These are phyloP conservation scores for Cucurbita maxima DNA, from an alignment of 306 rosid species.

Conservation along the genomic window DNA sequence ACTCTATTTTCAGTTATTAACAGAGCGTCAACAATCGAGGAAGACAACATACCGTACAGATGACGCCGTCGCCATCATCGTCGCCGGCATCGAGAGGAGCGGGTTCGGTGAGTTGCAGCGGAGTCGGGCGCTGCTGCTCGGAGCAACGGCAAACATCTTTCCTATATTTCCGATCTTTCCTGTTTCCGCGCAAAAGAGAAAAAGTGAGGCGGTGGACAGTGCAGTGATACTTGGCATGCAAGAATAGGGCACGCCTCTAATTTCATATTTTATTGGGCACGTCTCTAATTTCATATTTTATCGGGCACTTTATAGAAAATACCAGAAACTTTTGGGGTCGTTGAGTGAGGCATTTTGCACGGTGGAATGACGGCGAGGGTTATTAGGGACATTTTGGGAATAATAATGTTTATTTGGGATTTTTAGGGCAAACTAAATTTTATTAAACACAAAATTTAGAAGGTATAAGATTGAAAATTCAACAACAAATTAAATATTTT, in stretches of 20 bases:
- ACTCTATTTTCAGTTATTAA: background rate
- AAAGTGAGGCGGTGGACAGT: background rate
- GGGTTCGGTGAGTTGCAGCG: background rate
- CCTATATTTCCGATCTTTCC: background rate
- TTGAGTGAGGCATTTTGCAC: no score
- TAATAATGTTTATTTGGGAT: no score
- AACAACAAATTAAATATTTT: no score
- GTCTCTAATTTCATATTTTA: background rate
- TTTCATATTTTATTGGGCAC: background rate
- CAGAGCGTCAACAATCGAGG: background rate
- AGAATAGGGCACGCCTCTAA: background rate
- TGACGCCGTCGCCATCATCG: background rate
- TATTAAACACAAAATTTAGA: no score
- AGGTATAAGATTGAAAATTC: no score
- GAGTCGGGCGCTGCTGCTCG: background rate
- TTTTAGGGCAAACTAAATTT: no score
- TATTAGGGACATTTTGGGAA: no score
- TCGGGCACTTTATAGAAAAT: background rate
- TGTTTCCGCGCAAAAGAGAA: background rate
- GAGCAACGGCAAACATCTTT: background rate
- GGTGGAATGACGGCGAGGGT: no score
- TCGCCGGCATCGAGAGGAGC: background rate
- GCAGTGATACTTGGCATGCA: constrained; percentile 4
- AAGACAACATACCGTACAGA: background rate
- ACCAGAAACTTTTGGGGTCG: background rate